A percentile compares a stretch with the other conserved stretches of the same genome.
These are phyloP conservation scores for Scheffersomyces stipitis DNA, from an alignment of 805 yeast genomes.

Conservation along the genomic window DNA sequence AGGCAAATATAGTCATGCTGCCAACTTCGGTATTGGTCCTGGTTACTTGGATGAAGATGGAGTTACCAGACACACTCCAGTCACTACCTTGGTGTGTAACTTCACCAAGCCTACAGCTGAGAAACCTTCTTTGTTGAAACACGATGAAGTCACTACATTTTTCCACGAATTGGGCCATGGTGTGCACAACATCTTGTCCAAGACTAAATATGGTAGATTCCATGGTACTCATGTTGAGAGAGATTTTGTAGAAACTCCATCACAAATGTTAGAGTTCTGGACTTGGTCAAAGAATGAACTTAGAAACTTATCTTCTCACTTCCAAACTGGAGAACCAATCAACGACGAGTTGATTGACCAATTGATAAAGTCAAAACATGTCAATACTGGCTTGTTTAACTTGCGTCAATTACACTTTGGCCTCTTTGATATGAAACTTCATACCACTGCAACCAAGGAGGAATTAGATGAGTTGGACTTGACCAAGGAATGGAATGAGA, in stretches of 20 bases:
- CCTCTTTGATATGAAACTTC: constrained; percentile 71
- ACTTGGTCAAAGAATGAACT: constrained; percentile 73
- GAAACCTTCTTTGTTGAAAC: constrained; percentile 75
- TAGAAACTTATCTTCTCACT: constrained; percentile 62
- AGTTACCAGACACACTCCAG: constrained; percentile 53
- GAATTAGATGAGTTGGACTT: constrained; percentile 50
- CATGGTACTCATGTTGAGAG: constrained; percentile 77
- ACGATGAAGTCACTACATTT: constrained; percentile 75
- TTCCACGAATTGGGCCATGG: constrained; percentile 93
- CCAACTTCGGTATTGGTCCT: constrained; percentile 68
- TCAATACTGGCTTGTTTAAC: constrained; percentile 69
- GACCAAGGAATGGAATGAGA: constrained; percentile 59
- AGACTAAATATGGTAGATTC: constrained; percentile 63
- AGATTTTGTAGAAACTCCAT: constrained; percentile 91
- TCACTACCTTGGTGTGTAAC: constrained; percentile 80
- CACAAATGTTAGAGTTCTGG: constrained; percentile 88
- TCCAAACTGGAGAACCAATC: constrained; percentile 56
- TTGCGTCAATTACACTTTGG: constrained; percentile 81
- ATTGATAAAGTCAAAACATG: constrained; percentile 65
- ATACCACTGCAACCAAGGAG: constrained; percentile 45
- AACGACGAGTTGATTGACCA: constrained; percentile 57
- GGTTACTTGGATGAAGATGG: constrained; percentile 55
- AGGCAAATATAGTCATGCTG: constrained; percentile 88
- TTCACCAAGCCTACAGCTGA: constrained; percentile 71
- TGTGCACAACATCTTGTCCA: constrained; percentile 72